Conservation (phyloP, 2,329 filamentous ascomycete species). For the Arthrobotrys iridis region DNA sequence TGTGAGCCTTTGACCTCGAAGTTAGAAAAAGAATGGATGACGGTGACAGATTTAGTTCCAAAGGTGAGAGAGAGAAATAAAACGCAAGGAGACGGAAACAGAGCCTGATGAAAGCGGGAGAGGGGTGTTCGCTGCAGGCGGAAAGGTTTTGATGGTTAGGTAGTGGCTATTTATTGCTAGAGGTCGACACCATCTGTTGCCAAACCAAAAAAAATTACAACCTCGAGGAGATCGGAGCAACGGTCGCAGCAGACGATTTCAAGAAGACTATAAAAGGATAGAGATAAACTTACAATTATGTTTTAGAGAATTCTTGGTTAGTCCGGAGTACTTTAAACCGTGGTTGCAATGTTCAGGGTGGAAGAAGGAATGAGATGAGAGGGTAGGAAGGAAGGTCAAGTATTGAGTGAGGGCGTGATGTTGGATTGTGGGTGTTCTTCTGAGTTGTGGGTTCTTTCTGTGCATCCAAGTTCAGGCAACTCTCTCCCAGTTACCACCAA, state of each 20-base stretch:
- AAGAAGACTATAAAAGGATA: not conserved
- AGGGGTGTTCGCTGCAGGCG: too few relatives aligned
- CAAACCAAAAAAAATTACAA: not conserved
- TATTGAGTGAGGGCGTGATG: slow-evolving; percentile 22
- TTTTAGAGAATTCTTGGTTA: not conserved
- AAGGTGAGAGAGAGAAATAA: not conserved
- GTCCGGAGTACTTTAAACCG: not conserved
- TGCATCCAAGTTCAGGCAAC: slow-evolving; percentile 19
- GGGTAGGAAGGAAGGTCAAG: not conserved
- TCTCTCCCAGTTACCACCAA: not conserved
- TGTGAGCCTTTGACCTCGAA: not conserved
- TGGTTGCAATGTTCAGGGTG: not conserved
- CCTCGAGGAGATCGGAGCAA: not conserved
- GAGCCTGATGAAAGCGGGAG: not conserved
- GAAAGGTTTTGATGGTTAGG: not conserved
- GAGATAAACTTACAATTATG: slow-evolving; percentile 1
- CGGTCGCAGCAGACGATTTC: not conserved
- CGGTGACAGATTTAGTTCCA: not conserved
- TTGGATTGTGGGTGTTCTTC: slow-evolving; percentile 29
- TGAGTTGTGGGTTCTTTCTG: slow-evolving; percentile 31
- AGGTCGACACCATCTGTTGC: not conserved
- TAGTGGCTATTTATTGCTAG: not conserved
- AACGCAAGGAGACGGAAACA: too few relatives aligned
- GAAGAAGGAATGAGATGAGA: not conserved
- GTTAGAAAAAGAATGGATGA: not conserved